A percentile compares a stretch with the other conserved stretches of the same genome.
These are phyloP conservation scores for Dacryopinax spathularia DNA, from an alignment of 768 basidiomycete species.

Conservation along the genomic window DNA sequence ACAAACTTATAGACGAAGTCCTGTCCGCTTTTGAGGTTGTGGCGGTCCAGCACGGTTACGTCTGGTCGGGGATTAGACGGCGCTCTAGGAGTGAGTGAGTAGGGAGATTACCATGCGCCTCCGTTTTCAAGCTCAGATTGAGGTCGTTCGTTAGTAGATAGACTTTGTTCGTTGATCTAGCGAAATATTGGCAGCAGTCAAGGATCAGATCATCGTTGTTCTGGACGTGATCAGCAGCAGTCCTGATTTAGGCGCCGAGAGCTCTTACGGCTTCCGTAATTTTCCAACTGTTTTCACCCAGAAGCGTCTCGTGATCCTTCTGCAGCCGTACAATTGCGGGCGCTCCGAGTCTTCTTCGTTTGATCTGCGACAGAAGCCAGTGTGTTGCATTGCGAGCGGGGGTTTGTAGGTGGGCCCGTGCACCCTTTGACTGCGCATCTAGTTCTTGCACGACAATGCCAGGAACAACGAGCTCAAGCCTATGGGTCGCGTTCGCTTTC, in stretches of 20 bases:
- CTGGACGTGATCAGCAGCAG: slow-evolving; percentile 13
- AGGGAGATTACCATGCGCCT: neutral
- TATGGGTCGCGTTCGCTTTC: slow-evolving; percentile 32
- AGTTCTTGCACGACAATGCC: slow-evolving; percentile 64
- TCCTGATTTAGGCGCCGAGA: slow-evolving; percentile 6
- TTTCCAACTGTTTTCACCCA: slow-evolving; percentile 48
- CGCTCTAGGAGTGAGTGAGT: neutral
- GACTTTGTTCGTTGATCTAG: neutral
- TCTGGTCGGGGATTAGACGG: no score
- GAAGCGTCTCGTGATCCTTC: slow-evolving; percentile 40
- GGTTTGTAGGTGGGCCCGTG: slow-evolving; percentile 34
- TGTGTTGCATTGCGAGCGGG: slow-evolving; percentile 54
- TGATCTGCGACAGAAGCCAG: slow-evolving; percentile 51
- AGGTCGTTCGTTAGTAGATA: neutral
- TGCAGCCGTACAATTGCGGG: slow-evolving; percentile 34
- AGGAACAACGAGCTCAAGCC: slow-evolving; percentile 48
- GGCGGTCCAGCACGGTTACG: no score
- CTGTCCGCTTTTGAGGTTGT: no score
- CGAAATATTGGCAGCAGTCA: slow-evolving; percentile 60
- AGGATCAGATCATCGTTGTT: slow-evolving; percentile 57
- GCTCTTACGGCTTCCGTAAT: slow-evolving; percentile 32
- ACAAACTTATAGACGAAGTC: no score
- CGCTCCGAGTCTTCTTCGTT: slow-evolving; percentile 31
- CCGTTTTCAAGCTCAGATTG: neutral
- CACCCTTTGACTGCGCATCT: slow-evolving; percentile 30